Evolutionary conservation across 257 asterid species (phyloP).

Genomic region (Solanum stenotomum): DNA sequence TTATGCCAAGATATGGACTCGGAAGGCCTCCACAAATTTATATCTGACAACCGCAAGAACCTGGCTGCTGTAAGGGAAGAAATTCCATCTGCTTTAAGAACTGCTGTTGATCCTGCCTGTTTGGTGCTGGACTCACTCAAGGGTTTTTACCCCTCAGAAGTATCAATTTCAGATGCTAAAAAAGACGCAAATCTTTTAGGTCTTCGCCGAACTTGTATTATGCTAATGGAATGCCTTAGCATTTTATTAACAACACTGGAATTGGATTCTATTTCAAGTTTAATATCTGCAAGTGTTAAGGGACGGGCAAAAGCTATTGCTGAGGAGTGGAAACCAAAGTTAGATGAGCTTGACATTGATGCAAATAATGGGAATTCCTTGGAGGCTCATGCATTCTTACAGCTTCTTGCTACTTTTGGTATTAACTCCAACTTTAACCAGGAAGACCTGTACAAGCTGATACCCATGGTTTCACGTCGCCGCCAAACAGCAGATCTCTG

Average conservation of each 20-base stretch:
- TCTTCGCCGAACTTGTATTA: slow-evolving; percentile 87
- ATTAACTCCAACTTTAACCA: slow-evolving; percentile 79
- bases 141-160: slow-evolving; percentile 64
- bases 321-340: slow-evolving; percentile 89
- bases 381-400: slow-evolving; percentile 98
- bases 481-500: slow-evolving; percentile 96
- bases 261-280: slow-evolving; percentile 23
- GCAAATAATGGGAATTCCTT: slow-evolving; percentile 92
- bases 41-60: slow-evolving; percentile 91
- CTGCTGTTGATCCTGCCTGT: slow-evolving; percentile 74
- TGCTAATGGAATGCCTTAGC: slow-evolving; percentile 97
- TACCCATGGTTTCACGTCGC: slow-evolving; percentile 99
- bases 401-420: slow-evolving; percentile 85
- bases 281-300: slow-evolving; percentile 51
- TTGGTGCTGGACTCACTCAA: slow-evolving; percentile 77
- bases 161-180: slow-evolving; percentile 55
- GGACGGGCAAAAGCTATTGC: slow-evolving; percentile 83
- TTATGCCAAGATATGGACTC: slow-evolving; percentile 84
- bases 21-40: slow-evolving; percentile 83
- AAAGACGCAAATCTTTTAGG: slow-evolving; percentile 83
- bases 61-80: slow-evolving; percentile 78
- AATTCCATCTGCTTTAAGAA: slow-evolving; percentile 68
- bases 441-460: slow-evolving; percentile 62
- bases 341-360: slow-evolving; percentile 81
- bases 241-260: slow-evolving; percentile 34